Conservation (phyloP, 2,329 filamentous ascomycete genomes). For the Ploettnerulaceae sp. region DNA sequence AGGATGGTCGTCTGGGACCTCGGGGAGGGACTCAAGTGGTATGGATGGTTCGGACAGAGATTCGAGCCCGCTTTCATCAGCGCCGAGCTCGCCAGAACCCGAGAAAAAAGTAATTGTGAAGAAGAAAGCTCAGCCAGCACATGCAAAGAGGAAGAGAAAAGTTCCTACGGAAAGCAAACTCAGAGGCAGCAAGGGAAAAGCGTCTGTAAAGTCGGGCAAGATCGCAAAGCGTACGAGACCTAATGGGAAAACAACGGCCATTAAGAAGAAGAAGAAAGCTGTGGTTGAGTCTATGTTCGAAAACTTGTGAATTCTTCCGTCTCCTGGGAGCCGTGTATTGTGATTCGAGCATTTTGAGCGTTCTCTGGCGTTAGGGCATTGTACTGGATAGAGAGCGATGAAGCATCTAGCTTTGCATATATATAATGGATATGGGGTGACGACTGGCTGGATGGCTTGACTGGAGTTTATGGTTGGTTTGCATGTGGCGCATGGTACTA, state of each 20-base stretch:
- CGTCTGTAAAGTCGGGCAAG: background rate
- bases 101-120: background rate
- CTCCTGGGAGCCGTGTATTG: background rate
- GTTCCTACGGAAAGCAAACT: background rate
- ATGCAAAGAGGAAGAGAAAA: background rate
- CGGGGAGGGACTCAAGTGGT: background rate
- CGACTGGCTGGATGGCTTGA: background rate
- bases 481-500: background rate
- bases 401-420: no score
- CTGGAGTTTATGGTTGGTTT: background rate
- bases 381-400: background rate
- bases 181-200: background rate
- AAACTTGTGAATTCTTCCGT: background rate
- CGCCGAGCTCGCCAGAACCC: slow-evolving; percentile 1
- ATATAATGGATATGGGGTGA: no score
- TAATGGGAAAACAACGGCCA: background rate
- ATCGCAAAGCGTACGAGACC: background rate
- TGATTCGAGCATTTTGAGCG: no score
- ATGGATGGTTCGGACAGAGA: background rate
- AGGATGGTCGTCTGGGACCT: background rate
- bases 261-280: background rate
- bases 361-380: background rate
- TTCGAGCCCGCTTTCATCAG: slow-evolving; percentile 7
- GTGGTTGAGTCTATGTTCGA: background rate
- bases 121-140: background rate